Base-by-base conservation (phyloP, 2,329 filamentous ascomycete species). In the Paecilomyces formosus region DNA sequence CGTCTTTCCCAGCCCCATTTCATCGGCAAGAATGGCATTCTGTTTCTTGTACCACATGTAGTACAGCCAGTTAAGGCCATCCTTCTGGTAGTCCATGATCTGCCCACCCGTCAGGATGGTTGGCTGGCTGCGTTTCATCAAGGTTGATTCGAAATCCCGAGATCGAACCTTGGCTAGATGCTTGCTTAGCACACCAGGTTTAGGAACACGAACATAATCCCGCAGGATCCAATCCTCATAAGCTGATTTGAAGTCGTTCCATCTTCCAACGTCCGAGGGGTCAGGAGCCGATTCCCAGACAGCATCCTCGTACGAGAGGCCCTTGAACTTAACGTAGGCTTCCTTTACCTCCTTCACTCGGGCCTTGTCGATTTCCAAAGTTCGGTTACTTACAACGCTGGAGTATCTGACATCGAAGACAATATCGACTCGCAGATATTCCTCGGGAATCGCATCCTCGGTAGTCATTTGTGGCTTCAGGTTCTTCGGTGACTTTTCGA, bases 1-100 rank as follows among this genome's bases (percentile, higher is more conserved):
- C 0, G 94, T 99, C 78, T 99, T 99, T 31, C 94, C 94, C 1
- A 99, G 83, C 49, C 94, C 94, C 94, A 99, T 99, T 70, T 99
- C 94, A 69, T 99, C 94, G 0, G 94, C 94, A 6, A 97, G 82
- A 59, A 97, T 93, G 28, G 92, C 89, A 67, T 94, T 97, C 68
- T 89, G 87, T 64, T 87, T 82, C 55, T 84, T 81, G 66, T 92
- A 89, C 80, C 90, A 97, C 69, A 94, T 94, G 71, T 89, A 92
- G 60, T 96, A 87, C 2, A 99, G 83, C 92, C 94, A 99, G 67
- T 97, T 97, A 55, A 97, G 79, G 21, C 94, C 94, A 60, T 97
- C 90, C 52, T 95, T 77, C 71, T 99, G 94, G 68, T 99, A 97
- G 33, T 86, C 84, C 92, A 97, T 97, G 59, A 97, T 79, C 63